Base-by-base conservation (phyloP, 78 protist species). In the Thecamonas trahens region DNA sequence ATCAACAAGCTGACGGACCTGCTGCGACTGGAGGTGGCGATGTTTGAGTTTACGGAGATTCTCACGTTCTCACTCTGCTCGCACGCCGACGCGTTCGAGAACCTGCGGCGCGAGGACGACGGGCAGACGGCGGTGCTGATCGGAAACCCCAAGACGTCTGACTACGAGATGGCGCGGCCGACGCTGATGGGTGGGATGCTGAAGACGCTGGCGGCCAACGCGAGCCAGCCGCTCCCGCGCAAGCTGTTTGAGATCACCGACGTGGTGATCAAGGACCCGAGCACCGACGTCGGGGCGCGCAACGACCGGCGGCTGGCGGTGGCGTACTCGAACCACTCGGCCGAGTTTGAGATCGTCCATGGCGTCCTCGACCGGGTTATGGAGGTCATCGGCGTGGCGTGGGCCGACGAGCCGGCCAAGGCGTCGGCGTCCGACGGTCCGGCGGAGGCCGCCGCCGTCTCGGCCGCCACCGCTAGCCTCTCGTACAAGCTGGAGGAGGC, bases 41-140 rank as follows among this genome's bases (percentile, higher is more conserved):
- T 60, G 39, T 66, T 84, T 1, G 99, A 98, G 4, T 95, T 40
- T 86, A 79, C 93, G 29, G 99, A 96, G 65, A 79, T 79, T 52
- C 76, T 79, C 77, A 86, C 91, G n/a, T 88, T 91, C 67, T 64
- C 89, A 2, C 89, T 37, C 70, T 90, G 92, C 74, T 82, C 94
- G 39, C 59, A 22, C 54, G 89, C 74, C 29, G 97, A 94, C 62
- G 72, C 65, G 67, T 88, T 76, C 66, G 13, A 13, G 24, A 38
- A 31, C 24, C 13, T 87, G 57, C 70, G 70, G 31, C 42, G 70
- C 20, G 17, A 17, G 2, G 85, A 84, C 60, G 85, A 83, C 54
- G 68, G 70, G 37, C 20, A 3, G 9, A 50, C 28, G 29, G 53
- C 66, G 70, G 93, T 86, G 24, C 57, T 38, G 31, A 67, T 93